Evolutionary conservation across 2,329 filamentous ascomycete species (phyloP).

Genomic region (Xylaria sp.): DNA sequence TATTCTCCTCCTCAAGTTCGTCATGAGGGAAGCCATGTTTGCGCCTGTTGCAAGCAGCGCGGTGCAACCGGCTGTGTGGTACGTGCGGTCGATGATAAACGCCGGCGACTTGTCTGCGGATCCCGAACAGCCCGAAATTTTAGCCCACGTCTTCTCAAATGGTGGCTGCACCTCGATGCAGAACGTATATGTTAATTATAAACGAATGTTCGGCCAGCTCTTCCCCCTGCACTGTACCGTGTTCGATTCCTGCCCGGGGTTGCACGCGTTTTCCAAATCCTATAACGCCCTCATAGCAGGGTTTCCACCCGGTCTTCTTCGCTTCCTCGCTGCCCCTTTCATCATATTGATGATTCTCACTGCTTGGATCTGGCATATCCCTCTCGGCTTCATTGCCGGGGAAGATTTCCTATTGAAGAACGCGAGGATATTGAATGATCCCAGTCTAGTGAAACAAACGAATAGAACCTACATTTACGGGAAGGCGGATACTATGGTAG

Average conservation of each 20-base stretch:
- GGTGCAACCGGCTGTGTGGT: constrained; percentile 54
- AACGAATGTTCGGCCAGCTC: constrained; percentile 40
- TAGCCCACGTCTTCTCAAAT: constrained; percentile 65
- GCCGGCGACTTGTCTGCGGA: constrained; percentile 39
- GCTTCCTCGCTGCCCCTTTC: constrained; percentile 49
- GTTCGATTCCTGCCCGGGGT: constrained; percentile 62
- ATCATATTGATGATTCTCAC: constrained; percentile 51
- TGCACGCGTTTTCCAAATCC: constrained; percentile 54
- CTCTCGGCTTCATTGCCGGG: constrained; percentile 48
- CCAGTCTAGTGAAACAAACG: constrained; percentile 53
- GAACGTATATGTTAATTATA: constrained; percentile 53
- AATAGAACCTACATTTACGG: constrained; percentile 65
- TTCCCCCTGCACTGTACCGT: constrained; percentile 58
- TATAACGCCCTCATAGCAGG: constrained; percentile 55
- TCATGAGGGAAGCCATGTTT: constrained; percentile 53
- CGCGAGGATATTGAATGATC: constrained; percentile 54
- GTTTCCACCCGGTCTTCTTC: constrained; percentile 49
- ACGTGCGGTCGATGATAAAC: constrained; percentile 52
- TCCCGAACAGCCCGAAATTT: constrained; percentile 50
- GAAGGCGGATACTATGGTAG: constrained; percentile 60
- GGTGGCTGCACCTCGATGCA: constrained; percentile 59
- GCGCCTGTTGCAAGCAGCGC: constrained; percentile 48
- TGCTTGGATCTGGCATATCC: constrained; percentile 49
- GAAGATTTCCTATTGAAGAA: constrained; percentile 51
- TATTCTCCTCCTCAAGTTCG: constrained; percentile 60